These are phyloP conservation scores for Thelephora terrestris DNA, from an alignment of 1,284 basidiomycete genomes.

Conservation along the genomic window DNA sequence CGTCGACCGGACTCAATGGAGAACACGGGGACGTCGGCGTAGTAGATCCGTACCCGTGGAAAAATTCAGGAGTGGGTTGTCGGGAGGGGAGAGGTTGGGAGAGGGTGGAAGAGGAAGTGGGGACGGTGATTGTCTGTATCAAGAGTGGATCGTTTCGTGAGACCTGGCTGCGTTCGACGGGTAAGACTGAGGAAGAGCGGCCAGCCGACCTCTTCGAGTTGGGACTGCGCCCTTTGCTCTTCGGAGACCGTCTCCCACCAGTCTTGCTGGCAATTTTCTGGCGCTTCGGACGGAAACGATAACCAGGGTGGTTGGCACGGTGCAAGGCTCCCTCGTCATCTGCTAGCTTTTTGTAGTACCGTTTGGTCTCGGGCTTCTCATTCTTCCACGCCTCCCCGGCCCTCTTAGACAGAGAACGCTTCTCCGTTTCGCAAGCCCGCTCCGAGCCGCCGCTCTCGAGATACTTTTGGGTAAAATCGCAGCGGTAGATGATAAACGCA, in stretches of 20 bases:
- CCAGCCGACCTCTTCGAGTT: too few species aligned
- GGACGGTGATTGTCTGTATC: too few species aligned
- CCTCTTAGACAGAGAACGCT: constrained; percentile 5
- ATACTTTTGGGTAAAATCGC: constrained; percentile 6
- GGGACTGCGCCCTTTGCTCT: background rate
- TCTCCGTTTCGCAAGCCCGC: constrained; percentile 7
- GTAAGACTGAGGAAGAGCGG: too few species aligned
- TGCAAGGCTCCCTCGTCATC: constrained; percentile 7
- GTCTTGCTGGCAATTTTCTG: background rate
- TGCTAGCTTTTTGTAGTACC: constrained; percentile 8
- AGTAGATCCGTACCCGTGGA: too few species aligned
- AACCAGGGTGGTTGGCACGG: constrained; percentile 9
- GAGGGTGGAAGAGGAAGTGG: too few species aligned
- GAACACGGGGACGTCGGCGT: too few species aligned
- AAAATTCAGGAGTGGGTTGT: too few species aligned
- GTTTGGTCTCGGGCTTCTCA: constrained; percentile 3
- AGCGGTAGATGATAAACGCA: constrained; percentile 14
- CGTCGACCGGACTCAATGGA: too few species aligned
- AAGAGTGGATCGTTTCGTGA: too few species aligned
- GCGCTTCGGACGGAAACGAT: constrained; percentile 10
- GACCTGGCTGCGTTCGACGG: too few species aligned
- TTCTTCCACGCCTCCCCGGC: constrained; percentile 9
- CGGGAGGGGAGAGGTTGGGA: too few species aligned
- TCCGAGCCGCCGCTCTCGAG: background rate
- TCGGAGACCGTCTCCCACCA: background rate